phyloP scores from a whole-genome alignment of 1,284 basidiomycete genomes.

The Trametes polyzona region DNA sequence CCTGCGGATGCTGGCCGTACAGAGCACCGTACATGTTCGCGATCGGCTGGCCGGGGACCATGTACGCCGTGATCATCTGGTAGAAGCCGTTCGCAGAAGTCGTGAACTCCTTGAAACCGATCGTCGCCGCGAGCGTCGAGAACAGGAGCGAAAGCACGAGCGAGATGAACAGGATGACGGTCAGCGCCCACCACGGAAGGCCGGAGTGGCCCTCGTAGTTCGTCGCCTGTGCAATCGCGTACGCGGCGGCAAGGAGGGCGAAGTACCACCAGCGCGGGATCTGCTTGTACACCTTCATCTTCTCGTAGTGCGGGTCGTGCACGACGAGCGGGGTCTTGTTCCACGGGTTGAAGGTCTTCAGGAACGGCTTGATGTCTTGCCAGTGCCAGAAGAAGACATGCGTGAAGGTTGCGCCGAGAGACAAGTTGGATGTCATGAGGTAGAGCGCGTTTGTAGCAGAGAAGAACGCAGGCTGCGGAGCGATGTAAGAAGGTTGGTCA shows the following conservation, averaged over 20 bases:
- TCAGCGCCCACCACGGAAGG: slow-evolving; percentile 53
- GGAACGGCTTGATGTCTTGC: slow-evolving; percentile 42
- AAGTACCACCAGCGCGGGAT: slow-evolving; percentile 69
- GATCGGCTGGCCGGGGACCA: slow-evolving; percentile 48
- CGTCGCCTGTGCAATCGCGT: slow-evolving; percentile 50
- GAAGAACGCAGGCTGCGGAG: slow-evolving; percentile 34
- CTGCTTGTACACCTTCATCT: slow-evolving; percentile 64
- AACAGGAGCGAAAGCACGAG: slow-evolving; percentile 53
- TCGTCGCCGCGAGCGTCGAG: slow-evolving; percentile 55
- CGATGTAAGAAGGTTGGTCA: background rate
- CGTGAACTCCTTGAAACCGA: slow-evolving; percentile 42
- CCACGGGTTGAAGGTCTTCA: slow-evolving; percentile 37
- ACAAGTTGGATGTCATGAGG: slow-evolving; percentile 37
- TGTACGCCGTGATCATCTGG: slow-evolving; percentile 41
- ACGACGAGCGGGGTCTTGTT: slow-evolving; percentile 30
- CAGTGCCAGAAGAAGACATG: slow-evolving; percentile 39
- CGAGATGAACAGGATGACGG: slow-evolving; percentile 52
- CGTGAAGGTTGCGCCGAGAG: slow-evolving; percentile 36
- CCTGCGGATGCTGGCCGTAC: slow-evolving; percentile 45
- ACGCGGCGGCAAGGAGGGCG: slow-evolving; percentile 45
- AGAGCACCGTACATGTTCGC: slow-evolving; percentile 59
- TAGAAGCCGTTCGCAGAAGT: slow-evolving; percentile 35
- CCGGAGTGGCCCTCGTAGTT: slow-evolving; percentile 57
- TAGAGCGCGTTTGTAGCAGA: slow-evolving; percentile 37
- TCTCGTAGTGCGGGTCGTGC: slow-evolving; percentile 46